phyloP scores from a whole-genome alignment of 2,329 filamentous ascomycete genomes.

The Epicoccum nigrum region DNA sequence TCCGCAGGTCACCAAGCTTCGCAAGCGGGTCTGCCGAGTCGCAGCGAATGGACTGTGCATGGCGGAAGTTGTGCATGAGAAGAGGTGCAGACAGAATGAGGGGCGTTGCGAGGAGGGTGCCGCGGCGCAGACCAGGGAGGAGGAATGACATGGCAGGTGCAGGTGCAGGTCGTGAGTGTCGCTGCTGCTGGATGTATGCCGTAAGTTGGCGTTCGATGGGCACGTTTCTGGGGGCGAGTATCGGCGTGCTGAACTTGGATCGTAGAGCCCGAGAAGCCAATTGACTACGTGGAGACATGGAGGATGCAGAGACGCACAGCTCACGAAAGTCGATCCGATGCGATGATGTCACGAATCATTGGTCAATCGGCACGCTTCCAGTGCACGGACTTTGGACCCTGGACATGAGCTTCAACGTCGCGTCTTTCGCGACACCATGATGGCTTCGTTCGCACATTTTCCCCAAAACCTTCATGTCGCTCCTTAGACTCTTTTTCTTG shows the following conservation, averaged over 20 bases:
- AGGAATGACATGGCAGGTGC: conserved; percentile 47
- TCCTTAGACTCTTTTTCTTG: conserved; percentile 9
- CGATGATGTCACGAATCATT: conserved; percentile 45
- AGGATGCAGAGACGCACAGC: not conserved
- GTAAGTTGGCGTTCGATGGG: conserved; percentile 25
- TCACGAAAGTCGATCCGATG: not conserved
- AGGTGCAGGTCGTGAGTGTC: conserved; percentile 1
- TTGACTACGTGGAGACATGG: conserved; percentile 13
- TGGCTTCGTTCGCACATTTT: conserved; percentile 16
- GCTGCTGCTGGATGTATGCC: conserved; percentile 27
- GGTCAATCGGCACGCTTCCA: conserved; percentile 19
- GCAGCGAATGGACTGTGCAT: conserved; percentile 43
- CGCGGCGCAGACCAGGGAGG: conserved; percentile 48
- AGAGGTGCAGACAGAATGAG: conserved; percentile 42
- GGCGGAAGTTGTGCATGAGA: conserved; percentile 35
- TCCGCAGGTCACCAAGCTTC: conserved; percentile 47
- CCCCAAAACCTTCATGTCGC: conserved; percentile 15
- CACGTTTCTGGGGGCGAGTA: conserved; percentile 1
- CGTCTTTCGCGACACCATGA: conserved; percentile 28
- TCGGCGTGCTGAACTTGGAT: conserved; percentile 1
- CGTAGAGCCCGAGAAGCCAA: conserved; percentile 2
- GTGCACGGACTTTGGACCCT: conserved; percentile 37
- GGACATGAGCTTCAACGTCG: conserved; percentile 29
- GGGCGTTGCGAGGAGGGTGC: conserved; percentile 45
- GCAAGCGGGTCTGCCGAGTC: conserved; percentile 43